Conservation (phyloP, 164 flowering plant genomes). For the Sextonia rubra region DNA sequence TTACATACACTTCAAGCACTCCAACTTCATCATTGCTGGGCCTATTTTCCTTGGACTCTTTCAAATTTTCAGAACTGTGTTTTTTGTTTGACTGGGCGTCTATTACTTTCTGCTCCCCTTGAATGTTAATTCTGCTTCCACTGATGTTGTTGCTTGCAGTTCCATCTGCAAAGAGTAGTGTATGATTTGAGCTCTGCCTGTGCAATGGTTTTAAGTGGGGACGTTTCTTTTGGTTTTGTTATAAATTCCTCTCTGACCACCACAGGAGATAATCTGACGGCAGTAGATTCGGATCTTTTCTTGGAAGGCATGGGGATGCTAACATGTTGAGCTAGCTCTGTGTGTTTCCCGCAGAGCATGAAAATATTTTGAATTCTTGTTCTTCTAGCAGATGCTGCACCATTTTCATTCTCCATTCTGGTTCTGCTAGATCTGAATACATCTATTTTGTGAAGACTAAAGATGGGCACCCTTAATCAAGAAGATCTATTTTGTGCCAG, state of each 20-base stretch:
- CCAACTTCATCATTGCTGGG: slow-evolving; percentile 24
- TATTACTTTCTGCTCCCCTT: slow-evolving; percentile 16
- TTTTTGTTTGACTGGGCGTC: slow-evolving; percentile 15
- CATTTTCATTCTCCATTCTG: slow-evolving; percentile 22
- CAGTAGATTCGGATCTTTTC: slow-evolving; percentile 23
- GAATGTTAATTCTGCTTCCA: neutral
- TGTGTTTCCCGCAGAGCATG: slow-evolving; percentile 84
- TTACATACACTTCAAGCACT: slow-evolving; percentile 50
- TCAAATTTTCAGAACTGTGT: slow-evolving; percentile 2
- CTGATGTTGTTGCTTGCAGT: slow-evolving; percentile 7
- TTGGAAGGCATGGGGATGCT: slow-evolving; percentile 27
- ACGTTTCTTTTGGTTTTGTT: slow-evolving; percentile 21
- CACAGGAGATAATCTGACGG: slow-evolving; percentile 14
- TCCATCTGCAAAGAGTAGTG: slow-evolving; percentile 6
- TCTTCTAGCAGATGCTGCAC: slow-evolving; percentile 46
- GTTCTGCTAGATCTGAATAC: no score
- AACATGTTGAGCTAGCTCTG: slow-evolving; percentile 67
- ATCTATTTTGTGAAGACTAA: no score
- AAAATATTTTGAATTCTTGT: slow-evolving; percentile 80
- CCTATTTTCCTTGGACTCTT: slow-evolving; percentile 43
- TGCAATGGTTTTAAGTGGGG: slow-evolving; percentile 4
- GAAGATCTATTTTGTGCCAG: no score
- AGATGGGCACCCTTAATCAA: no score
- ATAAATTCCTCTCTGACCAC: slow-evolving; percentile 16
- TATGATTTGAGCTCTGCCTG: slow-evolving; percentile 12